phyloP scores from a whole-genome alignment of 2,329 filamentous ascomycete species.

The Fusarium dlaminii region DNA sequence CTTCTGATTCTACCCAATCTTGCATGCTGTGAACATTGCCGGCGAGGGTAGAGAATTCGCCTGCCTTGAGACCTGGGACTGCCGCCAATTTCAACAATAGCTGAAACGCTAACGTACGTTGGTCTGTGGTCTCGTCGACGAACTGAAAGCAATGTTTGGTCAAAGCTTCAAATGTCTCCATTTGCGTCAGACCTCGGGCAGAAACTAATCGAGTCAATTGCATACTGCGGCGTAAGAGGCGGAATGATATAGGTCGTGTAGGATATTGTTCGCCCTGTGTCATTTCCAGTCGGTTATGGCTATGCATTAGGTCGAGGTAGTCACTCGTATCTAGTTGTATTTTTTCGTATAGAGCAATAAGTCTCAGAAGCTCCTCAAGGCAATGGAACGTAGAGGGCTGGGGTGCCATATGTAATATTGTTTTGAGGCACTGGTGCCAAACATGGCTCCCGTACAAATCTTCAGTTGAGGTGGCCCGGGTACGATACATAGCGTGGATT shows the following conservation, averaged over 20 bases:
- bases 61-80: not conserved
- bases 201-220: constrained; percentile 9
- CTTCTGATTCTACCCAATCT: constrained; percentile 9
- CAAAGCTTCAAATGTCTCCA: not conserved
- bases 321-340: not conserved
- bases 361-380: constrained; percentile 18
- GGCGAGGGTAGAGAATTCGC: not conserved
- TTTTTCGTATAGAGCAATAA: not conserved
- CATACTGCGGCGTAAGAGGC: constrained; percentile 10
- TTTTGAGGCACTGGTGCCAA: constrained; percentile 25
- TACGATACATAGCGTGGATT: constrained; percentile 16
- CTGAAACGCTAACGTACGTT: constrained; percentile 13
- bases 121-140: not conserved
- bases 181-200: not conserved
- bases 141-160: constrained; percentile 1
- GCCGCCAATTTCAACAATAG: constrained; percentile 19
- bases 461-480: not conserved
- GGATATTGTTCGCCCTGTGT: not conserved
- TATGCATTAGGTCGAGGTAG: constrained; percentile 9
- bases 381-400: constrained; percentile 22
- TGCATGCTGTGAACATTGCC: not conserved
- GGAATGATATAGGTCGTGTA: not conserved
- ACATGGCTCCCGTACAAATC: constrained; percentile 16
- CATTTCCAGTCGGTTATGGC: constrained; percentile 10
- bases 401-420: constrained; percentile 11